phyloP scores from a whole-genome alignment of 768 basidiomycete genomes.

The Asterophora parasitica region DNA sequence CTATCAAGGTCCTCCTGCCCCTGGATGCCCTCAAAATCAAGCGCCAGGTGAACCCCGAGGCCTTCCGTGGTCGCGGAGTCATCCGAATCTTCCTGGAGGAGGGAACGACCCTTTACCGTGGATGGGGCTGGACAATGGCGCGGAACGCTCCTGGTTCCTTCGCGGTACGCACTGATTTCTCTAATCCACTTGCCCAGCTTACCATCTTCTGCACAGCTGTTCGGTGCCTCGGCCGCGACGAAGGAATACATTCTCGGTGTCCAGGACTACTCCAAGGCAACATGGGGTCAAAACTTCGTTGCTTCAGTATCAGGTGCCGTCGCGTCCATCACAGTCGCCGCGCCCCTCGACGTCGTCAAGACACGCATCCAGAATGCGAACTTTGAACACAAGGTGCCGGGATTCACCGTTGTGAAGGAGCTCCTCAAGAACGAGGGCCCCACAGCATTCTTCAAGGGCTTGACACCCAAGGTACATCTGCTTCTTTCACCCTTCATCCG shows the following conservation, averaged over 20 bases:
- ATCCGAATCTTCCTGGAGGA: slow-evolving; percentile 89
- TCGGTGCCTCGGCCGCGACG: slow-evolving; percentile 91
- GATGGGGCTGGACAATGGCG: slow-evolving; percentile 99
- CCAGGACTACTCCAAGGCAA: slow-evolving; percentile 88
- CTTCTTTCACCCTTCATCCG: background rate
- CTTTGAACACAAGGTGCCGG: slow-evolving; percentile 82
- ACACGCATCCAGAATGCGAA: slow-evolving; percentile 98
- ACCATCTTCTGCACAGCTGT: slow-evolving; percentile 57
- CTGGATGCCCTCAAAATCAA: slow-evolving; percentile 98
- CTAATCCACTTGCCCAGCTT: background rate
- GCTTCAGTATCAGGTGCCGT: slow-evolving; percentile 93
- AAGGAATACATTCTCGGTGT: slow-evolving; percentile 93
- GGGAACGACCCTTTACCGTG: slow-evolving; percentile 87
- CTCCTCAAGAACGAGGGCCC: slow-evolving; percentile 83
- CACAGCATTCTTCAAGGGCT: slow-evolving; percentile 89
- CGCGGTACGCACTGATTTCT: slow-evolving; percentile 53
- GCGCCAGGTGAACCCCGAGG: slow-evolving; percentile 97
- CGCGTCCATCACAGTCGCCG: slow-evolving; percentile 92
- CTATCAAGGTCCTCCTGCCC: slow-evolving; percentile 76
- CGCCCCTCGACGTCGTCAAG: slow-evolving; percentile 94
- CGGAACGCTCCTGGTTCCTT: slow-evolving; percentile 96
- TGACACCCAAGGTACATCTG: slow-evolving; percentile 83
- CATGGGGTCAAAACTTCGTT: slow-evolving; percentile 96
- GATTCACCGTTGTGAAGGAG: slow-evolving; percentile 77
- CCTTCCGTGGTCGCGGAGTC: slow-evolving; percentile 91